Conservation (phyloP, 768 basidiomycete genomes). For the Hypholoma fasciculare region DNA sequence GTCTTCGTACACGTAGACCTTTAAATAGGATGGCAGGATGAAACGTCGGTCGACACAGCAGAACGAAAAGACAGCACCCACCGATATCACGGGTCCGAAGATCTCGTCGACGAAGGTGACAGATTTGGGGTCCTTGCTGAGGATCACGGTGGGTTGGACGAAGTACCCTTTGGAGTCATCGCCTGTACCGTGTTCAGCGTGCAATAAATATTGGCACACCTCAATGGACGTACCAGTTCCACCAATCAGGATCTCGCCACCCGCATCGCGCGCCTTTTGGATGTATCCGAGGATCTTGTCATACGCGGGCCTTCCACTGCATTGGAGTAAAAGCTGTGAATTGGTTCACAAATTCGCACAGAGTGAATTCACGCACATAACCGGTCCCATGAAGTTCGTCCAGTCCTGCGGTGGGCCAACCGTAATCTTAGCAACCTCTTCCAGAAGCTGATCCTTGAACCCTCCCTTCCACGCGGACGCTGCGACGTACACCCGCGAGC, state of each 20-base stretch:
- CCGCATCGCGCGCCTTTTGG: conserved; percentile 81
- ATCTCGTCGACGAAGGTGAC: conserved; percentile 94
- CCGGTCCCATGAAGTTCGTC: conserved; percentile 91
- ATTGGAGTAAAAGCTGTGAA: not conserved
- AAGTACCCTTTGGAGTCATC: conserved; percentile 94
- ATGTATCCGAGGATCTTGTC: conserved; percentile 86
- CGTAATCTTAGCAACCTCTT: conserved; percentile 81
- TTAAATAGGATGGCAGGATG: not conserved
- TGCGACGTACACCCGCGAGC: conserved; percentile 91
- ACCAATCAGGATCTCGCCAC: conserved; percentile 88
- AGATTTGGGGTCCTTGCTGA: conserved; percentile 86
- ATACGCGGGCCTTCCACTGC: conserved; percentile 80
- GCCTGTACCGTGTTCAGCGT: conserved; percentile 34
- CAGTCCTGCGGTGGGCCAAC: conserved; percentile 79
- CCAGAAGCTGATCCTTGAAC: conserved; percentile 79
- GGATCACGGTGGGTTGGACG: conserved; percentile 91
- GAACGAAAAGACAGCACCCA: conserved; percentile 26
- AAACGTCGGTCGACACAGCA: not conserved
- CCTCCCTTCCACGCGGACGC: conserved; percentile 79
- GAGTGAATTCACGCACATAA: conserved; percentile 62
- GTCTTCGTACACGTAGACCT: conserved; percentile 91
- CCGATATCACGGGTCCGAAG: conserved; percentile 95
- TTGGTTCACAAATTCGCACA: conserved; percentile 3
- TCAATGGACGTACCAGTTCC: conserved; percentile 57
- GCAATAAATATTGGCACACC: not conserved